These are phyloP conservation scores for Asterionellopsis glacialis DNA, from an alignment of 108 stramenopile genomes.

Conservation along the genomic window DNA sequence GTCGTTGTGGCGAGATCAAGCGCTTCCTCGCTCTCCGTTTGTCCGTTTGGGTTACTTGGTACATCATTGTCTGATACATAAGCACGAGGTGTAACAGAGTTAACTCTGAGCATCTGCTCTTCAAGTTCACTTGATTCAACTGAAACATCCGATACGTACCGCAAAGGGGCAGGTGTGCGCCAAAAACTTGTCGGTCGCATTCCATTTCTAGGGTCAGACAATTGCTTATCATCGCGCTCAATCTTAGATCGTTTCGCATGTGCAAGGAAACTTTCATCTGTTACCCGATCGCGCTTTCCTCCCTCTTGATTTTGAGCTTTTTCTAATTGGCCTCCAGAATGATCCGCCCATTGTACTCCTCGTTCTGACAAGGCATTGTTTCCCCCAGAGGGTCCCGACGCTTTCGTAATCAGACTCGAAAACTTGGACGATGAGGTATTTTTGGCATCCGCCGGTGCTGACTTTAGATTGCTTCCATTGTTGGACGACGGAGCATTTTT, in stretches of 20 bases:
- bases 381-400: no score
- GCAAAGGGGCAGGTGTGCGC: slow-evolving; percentile 38
- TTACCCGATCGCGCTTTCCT: slow-evolving; percentile 50
- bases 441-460: no score
- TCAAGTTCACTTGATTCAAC: slow-evolving; percentile 61
- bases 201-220: slow-evolving; percentile 23
- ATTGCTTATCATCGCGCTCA: slow-evolving; percentile 58
- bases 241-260: slow-evolving; percentile 55
- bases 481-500: no score
- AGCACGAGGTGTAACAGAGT: slow-evolving; percentile 27
- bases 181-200: slow-evolving; percentile 55
- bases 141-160: slow-evolving; percentile 43
- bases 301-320: slow-evolving; percentile 27
- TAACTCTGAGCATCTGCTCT: slow-evolving; percentile 56
- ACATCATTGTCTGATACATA: slow-evolving; percentile 62
- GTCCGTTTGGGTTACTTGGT: slow-evolving; percentile 53
- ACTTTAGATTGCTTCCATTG: no score
- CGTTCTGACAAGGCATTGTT: no score
- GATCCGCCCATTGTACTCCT: slow-evolving; percentile 82
- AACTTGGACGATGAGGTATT: no score
- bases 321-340: slow-evolving; percentile 55
- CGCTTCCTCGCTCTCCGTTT: slow-evolving; percentile 77
- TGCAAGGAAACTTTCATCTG: slow-evolving; percentile 69
- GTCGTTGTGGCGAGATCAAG: slow-evolving; percentile 66
- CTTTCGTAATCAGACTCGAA: no score